Conservation (phyloP, 371 early-diverging fungal genomes). For the Synchytrium microbalum region DNA sequence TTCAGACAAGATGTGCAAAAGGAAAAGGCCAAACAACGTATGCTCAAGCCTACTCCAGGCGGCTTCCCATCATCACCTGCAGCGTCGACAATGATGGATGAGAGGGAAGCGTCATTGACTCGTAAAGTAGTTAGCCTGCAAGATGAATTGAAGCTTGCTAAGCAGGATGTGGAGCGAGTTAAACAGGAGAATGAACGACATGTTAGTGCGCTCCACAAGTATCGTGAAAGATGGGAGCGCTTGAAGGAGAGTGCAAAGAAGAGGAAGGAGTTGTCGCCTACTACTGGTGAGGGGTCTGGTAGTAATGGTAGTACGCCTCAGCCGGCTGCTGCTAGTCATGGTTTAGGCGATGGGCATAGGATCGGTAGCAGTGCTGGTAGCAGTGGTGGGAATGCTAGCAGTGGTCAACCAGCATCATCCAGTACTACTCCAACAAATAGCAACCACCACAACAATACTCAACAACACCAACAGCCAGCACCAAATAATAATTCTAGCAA, state of each 20-base stretch:
- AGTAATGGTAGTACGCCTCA: neutral
- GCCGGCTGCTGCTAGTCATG: no score
- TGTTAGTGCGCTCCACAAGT: constrained; percentile 48
- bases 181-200: constrained; percentile 38
- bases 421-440: no score
- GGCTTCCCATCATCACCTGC: neutral
- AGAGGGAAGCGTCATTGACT: neutral
- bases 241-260: constrained; percentile 79
- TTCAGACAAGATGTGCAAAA: constrained; percentile 70
- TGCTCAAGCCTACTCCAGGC: neutral
- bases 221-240: constrained; percentile 80
- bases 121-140: constrained; percentile 33
- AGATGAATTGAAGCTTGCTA: constrained; percentile 47
- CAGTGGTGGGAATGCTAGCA: neutral
- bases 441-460: neutral
- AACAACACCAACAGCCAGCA: neutral
- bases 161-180: no score
- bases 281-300: neutral
- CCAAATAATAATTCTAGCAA: neutral
- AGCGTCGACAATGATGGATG: constrained; percentile 3
- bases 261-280: constrained; percentile 22
- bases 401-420: no score
- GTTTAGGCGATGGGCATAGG: no score
- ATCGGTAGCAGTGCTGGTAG: neutral
- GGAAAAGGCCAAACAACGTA: constrained; percentile 32